Percentiles rank a stretch among this genome's conserved stretches.
phyloP scores from a whole-genome alignment of 2,329 filamentous ascomycete genomes.

The Neofusicoccum umdonicola region DNA sequence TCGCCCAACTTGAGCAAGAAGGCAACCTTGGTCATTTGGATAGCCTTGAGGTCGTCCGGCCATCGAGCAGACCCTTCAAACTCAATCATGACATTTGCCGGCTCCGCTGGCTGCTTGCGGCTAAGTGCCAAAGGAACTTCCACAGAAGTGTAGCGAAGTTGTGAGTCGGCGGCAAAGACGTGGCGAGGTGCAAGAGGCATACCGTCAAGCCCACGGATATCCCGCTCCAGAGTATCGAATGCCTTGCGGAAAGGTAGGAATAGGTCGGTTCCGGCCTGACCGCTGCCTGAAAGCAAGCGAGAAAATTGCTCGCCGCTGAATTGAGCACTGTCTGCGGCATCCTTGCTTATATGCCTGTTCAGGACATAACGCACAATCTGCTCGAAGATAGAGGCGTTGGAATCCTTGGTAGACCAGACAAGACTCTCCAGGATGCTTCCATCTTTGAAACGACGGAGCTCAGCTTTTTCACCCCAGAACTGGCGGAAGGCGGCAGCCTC shows the following conservation, averaged over 20 bases:
- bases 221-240: slow-evolving; percentile 71
- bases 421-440: slow-evolving; percentile 91
- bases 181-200: slow-evolving; percentile 84
- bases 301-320: slow-evolving; percentile 49
- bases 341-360: slow-evolving; percentile 63
- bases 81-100: slow-evolving; percentile 78
- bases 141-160: slow-evolving; percentile 71
- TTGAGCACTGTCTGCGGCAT: slow-evolving; percentile 49
- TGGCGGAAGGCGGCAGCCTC: slow-evolving; percentile 77
- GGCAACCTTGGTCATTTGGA: slow-evolving; percentile 90
- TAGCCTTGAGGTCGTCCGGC: slow-evolving; percentile 87
- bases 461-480: slow-evolving; percentile 94
- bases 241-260: slow-evolving; percentile 70
- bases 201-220: slow-evolving; percentile 75
- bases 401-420: slow-evolving; percentile 68
- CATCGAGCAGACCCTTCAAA: slow-evolving; percentile 92
- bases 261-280: slow-evolving; percentile 42
- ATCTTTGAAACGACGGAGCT: slow-evolving; percentile 91
- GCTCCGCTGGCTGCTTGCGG: slow-evolving; percentile 45
- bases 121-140: slow-evolving; percentile 50
- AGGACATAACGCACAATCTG: slow-evolving; percentile 77
- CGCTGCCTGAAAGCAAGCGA: slow-evolving; percentile 40
- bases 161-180: slow-evolving; percentile 68
- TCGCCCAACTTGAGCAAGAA: slow-evolving; percentile 74
- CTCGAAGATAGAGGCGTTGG: slow-evolving; percentile 65